phyloP scores from a whole-genome alignment of 2,329 filamentous ascomycete genomes.

The Macrophomina tecta region DNA sequence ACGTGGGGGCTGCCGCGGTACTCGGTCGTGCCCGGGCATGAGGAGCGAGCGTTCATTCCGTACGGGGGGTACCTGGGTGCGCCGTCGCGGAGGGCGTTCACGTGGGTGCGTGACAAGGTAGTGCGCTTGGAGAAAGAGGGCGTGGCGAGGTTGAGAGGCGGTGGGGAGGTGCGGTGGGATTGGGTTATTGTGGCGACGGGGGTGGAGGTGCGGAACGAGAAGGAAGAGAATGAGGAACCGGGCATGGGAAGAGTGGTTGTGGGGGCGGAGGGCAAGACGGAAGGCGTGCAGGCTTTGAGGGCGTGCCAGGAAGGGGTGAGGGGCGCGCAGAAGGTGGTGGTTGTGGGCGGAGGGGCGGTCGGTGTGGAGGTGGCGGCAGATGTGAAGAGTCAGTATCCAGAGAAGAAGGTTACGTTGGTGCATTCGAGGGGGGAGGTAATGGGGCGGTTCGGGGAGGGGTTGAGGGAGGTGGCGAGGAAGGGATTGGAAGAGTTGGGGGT shows the following conservation, averaged over 20 bases:
- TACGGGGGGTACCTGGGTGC: slow-evolving; percentile 54
- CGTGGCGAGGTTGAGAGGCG: not conserved
- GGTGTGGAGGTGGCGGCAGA: slow-evolving; percentile 59
- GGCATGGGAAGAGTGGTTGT: slow-evolving; percentile 32
- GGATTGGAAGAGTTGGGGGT: slow-evolving; percentile 56
- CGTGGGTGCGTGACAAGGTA: slow-evolving; percentile 54
- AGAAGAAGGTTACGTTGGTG: slow-evolving; percentile 63
- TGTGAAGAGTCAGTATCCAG: slow-evolving; percentile 61
- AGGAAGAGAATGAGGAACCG: not conserved
- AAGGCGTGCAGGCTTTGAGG: slow-evolving; percentile 53
- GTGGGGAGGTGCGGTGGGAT: not conserved
- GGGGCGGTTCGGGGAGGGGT: slow-evolving; percentile 55
- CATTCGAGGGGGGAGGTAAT: slow-evolving; percentile 63
- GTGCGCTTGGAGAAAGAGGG: slow-evolving; percentile 51
- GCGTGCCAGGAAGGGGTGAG: slow-evolving; percentile 42
- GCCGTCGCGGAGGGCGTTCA: slow-evolving; percentile 43
- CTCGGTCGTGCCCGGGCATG: slow-evolving; percentile 61
- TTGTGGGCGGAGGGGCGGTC: slow-evolving; percentile 5
- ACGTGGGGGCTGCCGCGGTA: slow-evolving; percentile 66
- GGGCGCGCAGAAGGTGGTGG: not conserved
- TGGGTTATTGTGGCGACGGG: not conserved
- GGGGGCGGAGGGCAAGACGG: slow-evolving; percentile 48
- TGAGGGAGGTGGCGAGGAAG: slow-evolving; percentile 48
- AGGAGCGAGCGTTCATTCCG: slow-evolving; percentile 66
- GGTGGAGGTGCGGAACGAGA: not conserved